Evolutionary conservation across 148 eudicot species (phyloP).

Genomic region (Fallopia convolvulus): DNA sequence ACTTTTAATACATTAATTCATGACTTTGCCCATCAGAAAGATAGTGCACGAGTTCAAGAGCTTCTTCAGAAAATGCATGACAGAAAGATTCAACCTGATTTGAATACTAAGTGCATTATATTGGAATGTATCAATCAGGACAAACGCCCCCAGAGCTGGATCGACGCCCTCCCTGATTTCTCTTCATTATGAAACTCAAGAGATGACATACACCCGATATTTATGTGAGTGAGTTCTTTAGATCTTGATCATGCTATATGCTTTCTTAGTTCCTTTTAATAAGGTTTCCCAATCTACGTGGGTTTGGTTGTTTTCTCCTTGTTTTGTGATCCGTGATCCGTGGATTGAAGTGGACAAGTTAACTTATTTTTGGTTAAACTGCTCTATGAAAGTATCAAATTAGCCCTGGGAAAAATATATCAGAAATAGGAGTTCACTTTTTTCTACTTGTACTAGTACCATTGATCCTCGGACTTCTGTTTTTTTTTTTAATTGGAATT

Average conservation of each 20-base stretch:
- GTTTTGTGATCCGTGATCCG: too few relatives aligned
- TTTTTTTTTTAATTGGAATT: too few relatives aligned
- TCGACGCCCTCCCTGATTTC: not conserved
- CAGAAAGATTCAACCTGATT: not conserved
- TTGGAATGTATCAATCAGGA: not conserved
- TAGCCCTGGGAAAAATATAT: too few relatives aligned
- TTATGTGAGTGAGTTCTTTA: not conserved
- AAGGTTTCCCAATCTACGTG: too few relatives aligned
- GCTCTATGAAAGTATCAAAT: too few relatives aligned
- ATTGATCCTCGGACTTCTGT: too few relatives aligned
- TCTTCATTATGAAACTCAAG: not conserved
- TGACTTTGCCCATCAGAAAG: conserved; percentile 12
- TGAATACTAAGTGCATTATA: not conserved
- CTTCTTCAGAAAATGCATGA: conserved; percentile 18
- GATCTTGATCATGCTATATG: not conserved
- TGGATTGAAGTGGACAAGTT: too few relatives aligned
- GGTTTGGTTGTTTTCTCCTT: too few relatives aligned
- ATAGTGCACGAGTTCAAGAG: conserved; percentile 18
- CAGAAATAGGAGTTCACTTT: too few relatives aligned
- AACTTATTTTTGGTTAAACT: too few relatives aligned
- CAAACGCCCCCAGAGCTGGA: not conserved
- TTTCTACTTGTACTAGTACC: too few relatives aligned
- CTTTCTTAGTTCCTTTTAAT: too few relatives aligned
- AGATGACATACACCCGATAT: not conserved
- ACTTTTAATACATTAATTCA: conserved; percentile 17